Evolutionary conservation across 345 rosid genomes (phyloP).

Genomic region (Melastoma malabathricum): DNA sequence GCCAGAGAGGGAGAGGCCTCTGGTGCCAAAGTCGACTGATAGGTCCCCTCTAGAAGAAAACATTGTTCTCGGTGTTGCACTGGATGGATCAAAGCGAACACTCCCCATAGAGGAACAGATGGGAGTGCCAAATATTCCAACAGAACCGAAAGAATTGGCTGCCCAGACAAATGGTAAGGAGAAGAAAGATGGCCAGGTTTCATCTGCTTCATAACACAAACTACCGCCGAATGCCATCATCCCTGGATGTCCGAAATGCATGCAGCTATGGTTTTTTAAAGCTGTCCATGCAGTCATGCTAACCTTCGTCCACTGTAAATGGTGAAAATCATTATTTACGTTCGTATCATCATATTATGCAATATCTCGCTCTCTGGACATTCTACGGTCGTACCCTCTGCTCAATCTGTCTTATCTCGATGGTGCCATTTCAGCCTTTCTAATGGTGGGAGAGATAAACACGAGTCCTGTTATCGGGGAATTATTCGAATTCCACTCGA

Average conservation of each 20-base stretch:
- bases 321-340: background rate
- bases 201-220: slow-evolving; percentile 16
- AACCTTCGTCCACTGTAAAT: background rate
- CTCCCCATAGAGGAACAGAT: slow-evolving; percentile 73
- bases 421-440: no score
- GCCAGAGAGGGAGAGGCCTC: slow-evolving; percentile 25
- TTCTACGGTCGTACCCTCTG: background rate
- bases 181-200: slow-evolving; percentile 29
- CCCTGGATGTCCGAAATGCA: slow-evolving; percentile 8
- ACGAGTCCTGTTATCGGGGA: no score
- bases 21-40: slow-evolving; percentile 5
- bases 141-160: slow-evolving; percentile 47
- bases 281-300: slow-evolving; percentile 16
- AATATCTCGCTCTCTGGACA: background rate
- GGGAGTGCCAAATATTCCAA: slow-evolving; percentile 13
- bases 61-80: slow-evolving; percentile 76
- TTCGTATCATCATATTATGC: no score
- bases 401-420: no score
- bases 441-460: no score
- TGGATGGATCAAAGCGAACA: slow-evolving; percentile 81
- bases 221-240: background rate
- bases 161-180: slow-evolving; percentile 28
- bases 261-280: slow-evolving; percentile 35
- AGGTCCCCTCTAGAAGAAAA: slow-evolving; percentile 60
- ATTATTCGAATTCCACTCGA: no score